Evolutionary conservation across 768 basidiomycete species (phyloP).

Genomic region (Suillus plorans): DNA sequence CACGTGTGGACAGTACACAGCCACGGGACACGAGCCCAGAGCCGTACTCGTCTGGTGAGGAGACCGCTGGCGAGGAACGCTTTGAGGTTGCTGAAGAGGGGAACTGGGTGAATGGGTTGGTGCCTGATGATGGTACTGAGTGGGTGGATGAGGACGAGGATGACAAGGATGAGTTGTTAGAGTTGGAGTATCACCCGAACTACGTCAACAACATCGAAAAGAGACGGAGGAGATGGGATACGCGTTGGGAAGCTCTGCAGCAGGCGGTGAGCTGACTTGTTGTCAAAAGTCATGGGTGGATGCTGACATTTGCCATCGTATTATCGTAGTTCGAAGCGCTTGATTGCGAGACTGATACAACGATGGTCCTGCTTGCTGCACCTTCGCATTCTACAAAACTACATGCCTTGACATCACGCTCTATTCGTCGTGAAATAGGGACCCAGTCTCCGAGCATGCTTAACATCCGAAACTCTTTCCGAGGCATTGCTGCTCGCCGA

Average conservation of each 20-base stretch:
- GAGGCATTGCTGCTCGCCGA: slow-evolving; percentile 56
- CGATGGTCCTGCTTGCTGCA: slow-evolving; percentile 70
- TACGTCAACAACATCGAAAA: slow-evolving; percentile 68
- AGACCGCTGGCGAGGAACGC: slow-evolving; percentile 69
- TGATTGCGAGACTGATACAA: slow-evolving; percentile 80
- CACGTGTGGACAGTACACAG: slow-evolving; percentile 80
- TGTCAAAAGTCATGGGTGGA: neutral
- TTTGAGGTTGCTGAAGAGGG: slow-evolving; percentile 42
- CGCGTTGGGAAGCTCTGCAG: slow-evolving; percentile 70
- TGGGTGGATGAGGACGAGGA: slow-evolving; percentile 71
- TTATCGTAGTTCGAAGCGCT: slow-evolving; percentile 65
- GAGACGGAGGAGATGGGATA: slow-evolving; percentile 69
- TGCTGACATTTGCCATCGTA: slow-evolving; percentile 13
- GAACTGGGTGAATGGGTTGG: slow-evolving; percentile 31
- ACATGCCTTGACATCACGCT: slow-evolving; percentile 63
- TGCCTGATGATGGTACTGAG: slow-evolving; percentile 56
- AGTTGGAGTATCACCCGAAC: slow-evolving; percentile 74
- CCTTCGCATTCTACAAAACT: slow-evolving; percentile 72
- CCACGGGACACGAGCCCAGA: slow-evolving; percentile 82
- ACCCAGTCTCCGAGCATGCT: slow-evolving; percentile 48
- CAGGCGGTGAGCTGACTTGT: slow-evolving; percentile 54
- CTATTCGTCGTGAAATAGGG: slow-evolving; percentile 60
- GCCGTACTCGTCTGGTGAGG: slow-evolving; percentile 72
- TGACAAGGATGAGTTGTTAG: slow-evolving; percentile 69
- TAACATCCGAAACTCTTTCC: slow-evolving; percentile 57